A percentile compares a stretch with the other conserved stretches of the same genome.
Evolutionary conservation across 768 basidiomycete genomes (phyloP).

Genomic region (Naganishia antarctica): DNA sequence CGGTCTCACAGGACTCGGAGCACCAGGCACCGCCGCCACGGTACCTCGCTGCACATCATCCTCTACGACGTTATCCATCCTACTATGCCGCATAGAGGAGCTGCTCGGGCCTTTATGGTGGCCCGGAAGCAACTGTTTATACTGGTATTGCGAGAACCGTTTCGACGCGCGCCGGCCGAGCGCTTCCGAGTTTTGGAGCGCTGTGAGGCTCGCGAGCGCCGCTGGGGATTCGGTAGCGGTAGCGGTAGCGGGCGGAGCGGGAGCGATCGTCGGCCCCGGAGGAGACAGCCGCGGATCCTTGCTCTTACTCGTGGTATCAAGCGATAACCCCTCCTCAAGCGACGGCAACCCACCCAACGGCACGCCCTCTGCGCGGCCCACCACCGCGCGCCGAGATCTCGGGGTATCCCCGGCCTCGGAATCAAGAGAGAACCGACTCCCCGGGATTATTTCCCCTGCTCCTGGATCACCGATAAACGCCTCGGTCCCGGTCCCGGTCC

Average conservation of each 20-base stretch:
- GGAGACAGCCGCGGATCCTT: no score
- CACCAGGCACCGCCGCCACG: no score
- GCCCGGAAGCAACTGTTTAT: conserved; percentile 80
- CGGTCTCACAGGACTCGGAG: conserved; percentile 38
- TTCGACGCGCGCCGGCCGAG: conserved; percentile 90
- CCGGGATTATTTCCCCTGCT: no score
- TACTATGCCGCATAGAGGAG: conserved; percentile 50
- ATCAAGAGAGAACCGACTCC: conserved; percentile 27
- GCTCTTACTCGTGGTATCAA: background rate
- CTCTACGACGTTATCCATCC: conserved; percentile 64
- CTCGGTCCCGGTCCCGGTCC: no score
- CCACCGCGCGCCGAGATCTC: background rate
- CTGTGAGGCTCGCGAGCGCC: conserved; percentile 65
- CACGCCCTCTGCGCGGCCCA: no score
- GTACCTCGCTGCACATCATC: no score
- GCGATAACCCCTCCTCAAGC: background rate
- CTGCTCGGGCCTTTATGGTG: conserved; percentile 33
- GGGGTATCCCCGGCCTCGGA: conserved; percentile 26
- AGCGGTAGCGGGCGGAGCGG: conserved; percentile 21
- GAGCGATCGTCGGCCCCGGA: conserved; percentile 3
- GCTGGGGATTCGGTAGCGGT: conserved; percentile 30
- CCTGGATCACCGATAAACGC: no score
- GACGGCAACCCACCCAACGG: conserved; percentile 12
- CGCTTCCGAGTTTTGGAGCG: conserved; percentile 76
- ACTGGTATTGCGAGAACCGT: conserved; percentile 89